Evolutionary conservation across 202 grass and related monocot genomes (phyloP).

Genomic region (Elaeis oleifera): DNA sequence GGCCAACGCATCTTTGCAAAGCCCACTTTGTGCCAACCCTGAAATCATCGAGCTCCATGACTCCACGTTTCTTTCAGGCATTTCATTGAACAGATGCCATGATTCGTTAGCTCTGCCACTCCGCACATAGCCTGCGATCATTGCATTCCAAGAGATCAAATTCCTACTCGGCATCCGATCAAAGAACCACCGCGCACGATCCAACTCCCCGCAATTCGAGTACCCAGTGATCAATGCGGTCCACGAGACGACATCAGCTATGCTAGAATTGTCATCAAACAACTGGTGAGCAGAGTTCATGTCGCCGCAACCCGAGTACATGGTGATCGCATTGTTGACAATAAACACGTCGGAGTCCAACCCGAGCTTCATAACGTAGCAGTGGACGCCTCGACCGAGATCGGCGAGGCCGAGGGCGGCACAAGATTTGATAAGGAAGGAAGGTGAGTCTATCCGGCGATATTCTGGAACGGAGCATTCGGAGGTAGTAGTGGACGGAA

Average conservation of each 20-base stretch:
- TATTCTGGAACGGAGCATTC: conserved; percentile 2
- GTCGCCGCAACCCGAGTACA: conserved; percentile 34
- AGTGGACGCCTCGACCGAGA: conserved; percentile 28
- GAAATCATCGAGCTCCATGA: conserved; percentile 55
- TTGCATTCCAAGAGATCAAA: conserved; percentile 63
- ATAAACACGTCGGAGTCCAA: conserved; percentile 37
- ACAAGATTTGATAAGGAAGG: conserved; percentile 14
- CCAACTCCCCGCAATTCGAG: conserved; percentile 13
- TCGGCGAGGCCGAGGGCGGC: conserved; percentile 2
- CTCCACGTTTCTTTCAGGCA: conserved; percentile 38
- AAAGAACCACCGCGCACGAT: conserved; percentile 33
- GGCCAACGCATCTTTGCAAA: conserved; percentile 33
- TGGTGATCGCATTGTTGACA: conserved; percentile 33
- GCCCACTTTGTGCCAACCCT: conserved; percentile 29
- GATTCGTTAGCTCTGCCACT: conserved; percentile 25
- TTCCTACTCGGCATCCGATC: conserved; percentile 48
- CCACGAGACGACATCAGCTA: conserved; percentile 47
- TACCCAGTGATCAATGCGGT: conserved; percentile 51
- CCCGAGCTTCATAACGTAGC: conserved; percentile 30
- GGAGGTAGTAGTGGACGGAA: neutral
- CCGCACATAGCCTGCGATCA: conserved; percentile 34
- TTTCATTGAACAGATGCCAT: conserved; percentile 44
- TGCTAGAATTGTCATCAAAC: conserved; percentile 24
- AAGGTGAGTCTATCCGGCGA: conserved; percentile 5
- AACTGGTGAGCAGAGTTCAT: conserved; percentile 34